These are phyloP conservation scores for Penicillium sp. DNA, from an alignment of 2,329 filamentous ascomycete species.

Conservation along the genomic window DNA sequence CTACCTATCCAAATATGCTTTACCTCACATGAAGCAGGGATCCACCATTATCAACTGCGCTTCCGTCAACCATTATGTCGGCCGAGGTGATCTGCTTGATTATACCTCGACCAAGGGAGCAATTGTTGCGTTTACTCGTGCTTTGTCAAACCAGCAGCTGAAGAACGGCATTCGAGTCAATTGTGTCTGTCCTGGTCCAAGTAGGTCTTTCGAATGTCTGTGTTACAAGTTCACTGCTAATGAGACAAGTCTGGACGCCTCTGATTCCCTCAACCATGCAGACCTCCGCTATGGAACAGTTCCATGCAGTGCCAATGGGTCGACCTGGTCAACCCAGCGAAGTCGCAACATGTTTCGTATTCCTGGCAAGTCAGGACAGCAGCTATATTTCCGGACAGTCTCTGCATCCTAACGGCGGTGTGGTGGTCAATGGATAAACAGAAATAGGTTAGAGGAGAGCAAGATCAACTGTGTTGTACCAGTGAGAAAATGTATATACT, in stretches of 20 bases:
- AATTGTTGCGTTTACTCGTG: constrained; percentile 74
- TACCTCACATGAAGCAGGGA: constrained; percentile 71
- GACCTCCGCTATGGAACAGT: constrained; percentile 66
- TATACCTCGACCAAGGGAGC: constrained; percentile 73
- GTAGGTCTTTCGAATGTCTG: constrained; percentile 28
- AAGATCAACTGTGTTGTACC: not conserved
- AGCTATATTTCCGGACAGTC: constrained; percentile 70
- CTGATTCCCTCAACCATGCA: constrained; percentile 71
- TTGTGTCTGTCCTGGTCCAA: constrained; percentile 68
- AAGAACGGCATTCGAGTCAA: constrained; percentile 71
- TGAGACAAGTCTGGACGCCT: constrained; percentile 63
- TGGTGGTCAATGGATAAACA: constrained; percentile 51
- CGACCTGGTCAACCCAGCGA: constrained; percentile 75
- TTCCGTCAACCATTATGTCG: constrained; percentile 78
- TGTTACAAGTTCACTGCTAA: not conserved
- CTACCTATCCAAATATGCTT: constrained; percentile 71
- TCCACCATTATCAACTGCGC: constrained; percentile 80
- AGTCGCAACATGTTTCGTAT: constrained; percentile 77
- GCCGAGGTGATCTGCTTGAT: constrained; percentile 73
- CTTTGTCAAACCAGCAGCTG: constrained; percentile 70
- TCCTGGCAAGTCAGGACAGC: constrained; percentile 71
- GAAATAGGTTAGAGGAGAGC: not conserved
- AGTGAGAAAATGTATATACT: not conserved
- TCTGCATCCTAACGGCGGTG: constrained; percentile 62
- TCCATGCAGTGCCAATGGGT: constrained; percentile 68